Evolutionary conservation across 176 grass and related monocot species (phyloP), one percentile per base, ranked within the genome.

Genomic region (Raddia guianensis): DNA sequence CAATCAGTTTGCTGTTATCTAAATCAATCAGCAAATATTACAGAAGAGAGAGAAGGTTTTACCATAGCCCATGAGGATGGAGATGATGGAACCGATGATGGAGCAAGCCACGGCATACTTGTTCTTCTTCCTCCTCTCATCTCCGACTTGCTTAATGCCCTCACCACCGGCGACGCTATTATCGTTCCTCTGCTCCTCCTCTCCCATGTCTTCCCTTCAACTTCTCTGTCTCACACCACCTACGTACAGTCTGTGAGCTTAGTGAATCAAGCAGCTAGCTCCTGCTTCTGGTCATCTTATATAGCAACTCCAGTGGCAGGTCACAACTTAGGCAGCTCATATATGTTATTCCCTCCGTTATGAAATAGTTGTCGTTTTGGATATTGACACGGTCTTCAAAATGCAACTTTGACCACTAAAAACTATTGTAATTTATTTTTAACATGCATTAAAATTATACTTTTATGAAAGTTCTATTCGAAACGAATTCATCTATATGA

Each of bases 31-130:
- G 19, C 1, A 4, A 2, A 20, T 19, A 9, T 20, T 3, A 40
- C 37, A 40, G 3, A 9, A 72, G 50, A 27, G 43, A 82, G 44
- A 53, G 27, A 43, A 7, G 6, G 15, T 12, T 50, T 10, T 55
- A 91, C 91, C 91, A 14, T 93, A 93, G 43, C 91, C 91, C 86
- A 93, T 86, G 80, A 93, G 79, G 57, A 90, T 63, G 65, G 91
- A 93, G 87, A 89, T 90, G 81, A 90, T 80, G 58, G 91, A 93
- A 43, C 74, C 87, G 8, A 90, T 77, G 43, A 93, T 84, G 61
- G 84, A 85, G 54, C 87, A 93, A 9, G 81, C 81, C 6, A 86
- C 51, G 3, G 84, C 87, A 21, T 84, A 90, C 48, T 69, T 92
- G 77, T 77, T 83, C 58, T 70, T 85, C 7, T 12, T 65, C 21